Percentiles rank a stretch among this genome's conserved stretches.
Evolutionary conservation across 2,329 filamentous ascomycete species (phyloP).

Genomic region (Trichoderma semiorbis): DNA sequence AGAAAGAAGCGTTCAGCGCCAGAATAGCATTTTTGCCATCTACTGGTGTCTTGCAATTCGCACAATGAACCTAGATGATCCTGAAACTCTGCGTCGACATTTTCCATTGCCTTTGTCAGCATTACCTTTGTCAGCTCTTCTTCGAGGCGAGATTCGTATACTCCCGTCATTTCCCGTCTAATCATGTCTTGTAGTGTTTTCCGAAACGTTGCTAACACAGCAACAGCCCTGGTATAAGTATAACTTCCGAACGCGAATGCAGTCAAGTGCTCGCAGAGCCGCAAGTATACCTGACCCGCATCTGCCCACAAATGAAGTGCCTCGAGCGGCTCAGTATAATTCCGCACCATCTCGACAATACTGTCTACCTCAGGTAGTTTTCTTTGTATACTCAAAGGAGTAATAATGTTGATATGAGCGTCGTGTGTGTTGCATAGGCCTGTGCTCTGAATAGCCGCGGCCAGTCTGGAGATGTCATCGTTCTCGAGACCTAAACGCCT

Average conservation of each 20-base stretch:
- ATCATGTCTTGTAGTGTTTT: neutral
- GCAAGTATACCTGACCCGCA: neutral
- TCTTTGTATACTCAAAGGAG: neutral
- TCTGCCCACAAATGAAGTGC: neutral
- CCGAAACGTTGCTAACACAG: neutral
- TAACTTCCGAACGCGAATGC: neutral
- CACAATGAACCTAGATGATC: neutral
- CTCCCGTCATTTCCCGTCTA: neutral
- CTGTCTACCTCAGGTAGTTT: neutral
- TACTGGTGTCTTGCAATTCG: neutral
- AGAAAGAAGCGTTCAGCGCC: neutral
- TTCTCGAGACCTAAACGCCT: neutral
- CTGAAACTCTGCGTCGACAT: neutral
- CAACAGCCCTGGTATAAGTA: neutral
- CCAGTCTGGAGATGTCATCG: neutral
- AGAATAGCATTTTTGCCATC: neutral
- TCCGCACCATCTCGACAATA: neutral
- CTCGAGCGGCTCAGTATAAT: neutral
- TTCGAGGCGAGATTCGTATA: neutral
- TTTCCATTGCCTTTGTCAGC: neutral
- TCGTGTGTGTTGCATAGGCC: neutral
- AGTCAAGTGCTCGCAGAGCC: neutral
- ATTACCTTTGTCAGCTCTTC: neutral
- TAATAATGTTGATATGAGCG: neutral
- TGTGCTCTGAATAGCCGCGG: neutral